A percentile compares a stretch with the other conserved stretches of the same genome.
These are phyloP conservation scores for Saccharomycopsis malanga DNA, from an alignment of 805 yeast genomes.

Conservation along the genomic window DNA sequence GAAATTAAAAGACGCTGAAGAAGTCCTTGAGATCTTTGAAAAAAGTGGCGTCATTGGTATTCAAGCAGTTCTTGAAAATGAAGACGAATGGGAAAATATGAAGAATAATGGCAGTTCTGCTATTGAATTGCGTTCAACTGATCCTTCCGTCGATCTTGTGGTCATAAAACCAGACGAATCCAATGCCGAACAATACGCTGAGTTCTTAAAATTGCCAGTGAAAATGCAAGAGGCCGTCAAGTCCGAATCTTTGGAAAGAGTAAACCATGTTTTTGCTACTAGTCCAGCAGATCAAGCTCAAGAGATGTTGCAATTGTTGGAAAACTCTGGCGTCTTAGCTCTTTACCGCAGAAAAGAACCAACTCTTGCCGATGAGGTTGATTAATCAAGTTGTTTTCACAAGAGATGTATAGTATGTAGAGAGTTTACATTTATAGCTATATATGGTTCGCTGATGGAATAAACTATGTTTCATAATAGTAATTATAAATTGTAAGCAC, in stretches of 20 bases:
- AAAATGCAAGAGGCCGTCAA: conserved; percentile 70
- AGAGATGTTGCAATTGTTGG: conserved; percentile 58
- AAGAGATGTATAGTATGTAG: too few species aligned
- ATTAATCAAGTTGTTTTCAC: conserved; percentile 1
- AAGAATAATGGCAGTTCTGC: conserved; percentile 32
- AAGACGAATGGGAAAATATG: conserved; percentile 47
- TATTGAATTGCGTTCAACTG: conserved; percentile 82
- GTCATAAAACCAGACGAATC: conserved; percentile 60
- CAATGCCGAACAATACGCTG: conserved; percentile 39
- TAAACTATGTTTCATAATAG: too few species aligned
- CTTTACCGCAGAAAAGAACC: conserved; percentile 1
- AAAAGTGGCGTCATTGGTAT: conserved; percentile 78
- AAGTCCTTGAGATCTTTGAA: conserved; percentile 55
- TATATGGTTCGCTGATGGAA: too few species aligned
- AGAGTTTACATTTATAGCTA: too few species aligned
- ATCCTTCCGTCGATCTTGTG: conserved; percentile 69
- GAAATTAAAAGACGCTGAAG: conserved; percentile 59
- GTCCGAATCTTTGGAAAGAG: conserved; percentile 63
- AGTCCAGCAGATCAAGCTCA: conserved; percentile 68
- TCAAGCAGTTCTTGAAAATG: conserved; percentile 67
- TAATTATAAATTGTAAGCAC: too few species aligned
- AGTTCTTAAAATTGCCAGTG: conserved; percentile 52
- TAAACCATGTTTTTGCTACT: conserved; percentile 72
- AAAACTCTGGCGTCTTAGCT: conserved; percentile 58
- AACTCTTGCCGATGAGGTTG: conserved; percentile 5